Conservation (phyloP, 768 basidiomycete species). For the Megacollybia marginata region DNA sequence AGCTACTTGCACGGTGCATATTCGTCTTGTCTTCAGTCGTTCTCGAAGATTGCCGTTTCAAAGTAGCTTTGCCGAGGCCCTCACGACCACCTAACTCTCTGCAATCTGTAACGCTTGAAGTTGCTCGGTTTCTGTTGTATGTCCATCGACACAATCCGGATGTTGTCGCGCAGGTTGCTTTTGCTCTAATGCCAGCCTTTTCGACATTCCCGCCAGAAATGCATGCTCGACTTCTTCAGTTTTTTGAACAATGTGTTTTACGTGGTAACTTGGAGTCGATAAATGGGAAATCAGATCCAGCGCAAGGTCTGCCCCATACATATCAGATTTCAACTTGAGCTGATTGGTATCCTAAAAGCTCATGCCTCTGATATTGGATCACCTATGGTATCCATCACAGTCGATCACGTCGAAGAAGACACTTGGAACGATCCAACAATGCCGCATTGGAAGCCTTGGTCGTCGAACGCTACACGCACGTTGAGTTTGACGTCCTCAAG, state of each 20-base stretch:
- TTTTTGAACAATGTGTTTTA: slow-evolving; percentile 61
- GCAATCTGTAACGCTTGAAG: slow-evolving; percentile 65
- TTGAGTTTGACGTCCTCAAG: slow-evolving; percentile 39
- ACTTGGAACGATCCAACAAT: neutral
- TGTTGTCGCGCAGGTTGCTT: slow-evolving; percentile 51
- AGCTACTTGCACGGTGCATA: slow-evolving; percentile 53
- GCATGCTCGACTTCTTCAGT: slow-evolving; percentile 53
- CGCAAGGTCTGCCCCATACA: no score
- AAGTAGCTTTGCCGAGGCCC: slow-evolving; percentile 49
- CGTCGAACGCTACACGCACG: slow-evolving; percentile 10
- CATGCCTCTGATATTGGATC: no score
- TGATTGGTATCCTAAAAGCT: no score
- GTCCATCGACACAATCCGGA: slow-evolving; percentile 43
- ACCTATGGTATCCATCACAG: slow-evolving; percentile 51
- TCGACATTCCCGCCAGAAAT: slow-evolving; percentile 58
- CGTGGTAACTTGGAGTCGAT: slow-evolving; percentile 36
- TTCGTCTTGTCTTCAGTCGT: slow-evolving; percentile 57
- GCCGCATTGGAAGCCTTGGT: slow-evolving; percentile 23
- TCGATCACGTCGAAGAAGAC: slow-evolving; percentile 41
- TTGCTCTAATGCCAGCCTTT: slow-evolving; percentile 71
- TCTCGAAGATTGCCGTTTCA: slow-evolving; percentile 66
- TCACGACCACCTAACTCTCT: slow-evolving; percentile 66
- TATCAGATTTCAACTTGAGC: no score
- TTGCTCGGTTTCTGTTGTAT: slow-evolving; percentile 60
- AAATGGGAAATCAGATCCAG: no score